Percentiles rank a stretch among this genome's conserved stretches.
phyloP scores from a whole-genome alignment of 805 yeast species.

The Isabelozyma gotoi region DNA sequence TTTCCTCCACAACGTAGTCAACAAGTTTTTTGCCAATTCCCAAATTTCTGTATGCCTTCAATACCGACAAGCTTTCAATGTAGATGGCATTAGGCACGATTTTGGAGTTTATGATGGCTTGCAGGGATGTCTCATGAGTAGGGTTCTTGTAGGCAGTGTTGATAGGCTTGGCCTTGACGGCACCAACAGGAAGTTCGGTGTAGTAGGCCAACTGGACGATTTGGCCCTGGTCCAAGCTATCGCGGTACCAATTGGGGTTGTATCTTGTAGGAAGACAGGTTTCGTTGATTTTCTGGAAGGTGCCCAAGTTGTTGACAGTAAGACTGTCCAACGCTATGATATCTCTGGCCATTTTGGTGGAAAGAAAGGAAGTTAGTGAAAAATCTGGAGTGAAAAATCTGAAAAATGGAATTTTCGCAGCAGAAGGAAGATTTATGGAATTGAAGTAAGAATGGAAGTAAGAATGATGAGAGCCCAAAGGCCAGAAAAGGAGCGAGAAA shows the following conservation, averaged over 20 bases:
- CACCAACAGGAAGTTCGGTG: constrained; percentile 81
- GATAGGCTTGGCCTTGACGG: constrained; percentile 56
- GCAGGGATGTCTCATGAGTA: constrained; percentile 22
- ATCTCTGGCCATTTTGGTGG: constrained; percentile 45
- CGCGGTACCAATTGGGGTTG: constrained; percentile 51
- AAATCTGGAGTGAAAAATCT: neutral
- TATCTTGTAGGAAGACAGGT: constrained; percentile 52
- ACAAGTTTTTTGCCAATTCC: constrained; percentile 65
- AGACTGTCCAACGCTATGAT: constrained; percentile 55
- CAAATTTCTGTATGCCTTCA: constrained; percentile 57
- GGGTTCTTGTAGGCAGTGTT: constrained; percentile 41
- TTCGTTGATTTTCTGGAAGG: constrained; percentile 55
- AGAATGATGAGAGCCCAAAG: too few species aligned
- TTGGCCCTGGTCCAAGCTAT: constrained; percentile 47
- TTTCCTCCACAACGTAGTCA: constrained; percentile 54
- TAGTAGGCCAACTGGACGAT: constrained; percentile 61
- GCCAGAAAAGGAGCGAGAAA: too few species aligned
- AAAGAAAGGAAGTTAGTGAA: neutral
- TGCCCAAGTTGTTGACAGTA: constrained; percentile 59
- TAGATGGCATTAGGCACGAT: constrained; percentile 54
- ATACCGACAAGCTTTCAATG: constrained; percentile 66
- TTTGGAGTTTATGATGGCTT: constrained; percentile 18
- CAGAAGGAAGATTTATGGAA: too few species aligned
- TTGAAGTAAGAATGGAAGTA: too few species aligned
- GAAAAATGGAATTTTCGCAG: neutral